Conservation (phyloP, 305 asterid species). For the Fraxinus baroniana region DNA sequence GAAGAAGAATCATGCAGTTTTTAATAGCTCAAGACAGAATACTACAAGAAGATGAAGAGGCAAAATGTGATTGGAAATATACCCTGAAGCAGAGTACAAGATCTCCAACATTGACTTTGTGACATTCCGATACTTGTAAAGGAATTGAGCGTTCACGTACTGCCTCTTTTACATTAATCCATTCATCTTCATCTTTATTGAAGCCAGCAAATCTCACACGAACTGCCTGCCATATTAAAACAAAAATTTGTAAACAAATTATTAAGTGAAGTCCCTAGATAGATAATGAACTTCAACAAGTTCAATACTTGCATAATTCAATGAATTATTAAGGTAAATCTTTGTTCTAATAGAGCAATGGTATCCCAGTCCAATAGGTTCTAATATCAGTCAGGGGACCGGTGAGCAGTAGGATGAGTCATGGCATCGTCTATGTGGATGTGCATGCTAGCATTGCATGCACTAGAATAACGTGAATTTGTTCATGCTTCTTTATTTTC, state of each 20-base stretch:
- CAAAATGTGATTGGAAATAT: background rate
- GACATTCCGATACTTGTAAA: constrained; percentile 63
- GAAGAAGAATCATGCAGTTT: background rate
- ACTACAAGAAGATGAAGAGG: background rate
- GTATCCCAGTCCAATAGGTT: background rate
- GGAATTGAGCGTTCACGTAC: constrained; percentile 84
- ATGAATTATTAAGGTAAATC: background rate
- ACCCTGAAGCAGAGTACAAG: constrained; percentile 77
- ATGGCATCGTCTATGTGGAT: background rate
- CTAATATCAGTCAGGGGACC: background rate
- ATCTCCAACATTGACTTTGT: constrained; percentile 59
- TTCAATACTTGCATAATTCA: background rate
- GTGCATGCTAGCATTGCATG: background rate
- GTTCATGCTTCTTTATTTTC: background rate
- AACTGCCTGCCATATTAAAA: constrained; percentile 44
- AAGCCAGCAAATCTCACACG: constrained; percentile 81
- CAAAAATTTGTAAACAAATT: background rate
- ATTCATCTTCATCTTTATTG: constrained; percentile 71
- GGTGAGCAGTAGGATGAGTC: background rate
- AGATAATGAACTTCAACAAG: background rate
- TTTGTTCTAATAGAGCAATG: background rate
- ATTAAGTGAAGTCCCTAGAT: background rate
- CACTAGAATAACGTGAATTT: background rate
- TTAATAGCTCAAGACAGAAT: background rate
- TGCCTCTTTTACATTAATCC: constrained; percentile 61